phyloP scores from a whole-genome alignment of 2,329 filamentous ascomycete species.

The Zymoseptoria ardabiliae region DNA sequence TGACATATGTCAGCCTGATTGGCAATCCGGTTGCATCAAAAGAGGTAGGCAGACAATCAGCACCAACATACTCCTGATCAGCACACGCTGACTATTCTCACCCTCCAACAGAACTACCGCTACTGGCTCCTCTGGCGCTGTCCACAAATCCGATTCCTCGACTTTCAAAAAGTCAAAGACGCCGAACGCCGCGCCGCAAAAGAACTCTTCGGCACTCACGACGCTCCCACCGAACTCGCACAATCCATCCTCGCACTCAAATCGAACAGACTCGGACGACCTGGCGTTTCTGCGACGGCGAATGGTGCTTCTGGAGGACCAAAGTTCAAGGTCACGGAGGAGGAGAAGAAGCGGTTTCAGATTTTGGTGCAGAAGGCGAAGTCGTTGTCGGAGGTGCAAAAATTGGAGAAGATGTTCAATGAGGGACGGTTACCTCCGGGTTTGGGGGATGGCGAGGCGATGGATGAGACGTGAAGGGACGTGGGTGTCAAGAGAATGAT shows the following conservation, averaged over 20 bases:
- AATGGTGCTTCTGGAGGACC: slow-evolving; percentile 39
- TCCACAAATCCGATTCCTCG: slow-evolving; percentile 78
- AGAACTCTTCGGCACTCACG: slow-evolving; percentile 71
- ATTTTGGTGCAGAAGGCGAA: slow-evolving; percentile 82
- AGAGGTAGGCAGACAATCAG: slow-evolving; percentile 59
- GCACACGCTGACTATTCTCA: slow-evolving; percentile 1
- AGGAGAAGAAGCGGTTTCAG: slow-evolving; percentile 78
- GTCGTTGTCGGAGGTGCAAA: slow-evolving; percentile 81
- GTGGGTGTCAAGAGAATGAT: background rate
- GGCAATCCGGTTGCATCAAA: slow-evolving; percentile 90
- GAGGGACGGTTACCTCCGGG: slow-evolving; percentile 70
- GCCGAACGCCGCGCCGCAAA: slow-evolving; percentile 68
- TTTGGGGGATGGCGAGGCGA: slow-evolving; percentile 22
- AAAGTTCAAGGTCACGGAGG: slow-evolving; percentile 59
- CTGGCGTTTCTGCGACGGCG: slow-evolving; percentile 48
- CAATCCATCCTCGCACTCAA: slow-evolving; percentile 79
- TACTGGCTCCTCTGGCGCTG: slow-evolving; percentile 86
- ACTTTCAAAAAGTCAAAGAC: slow-evolving; percentile 86
- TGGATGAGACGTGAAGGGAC: slow-evolving; percentile 28
- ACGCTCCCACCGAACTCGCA: slow-evolving; percentile 70
- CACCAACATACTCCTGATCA: background rate
- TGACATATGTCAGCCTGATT: slow-evolving; percentile 73
- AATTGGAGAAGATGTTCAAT: slow-evolving; percentile 82
- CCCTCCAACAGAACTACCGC: slow-evolving; percentile 67
- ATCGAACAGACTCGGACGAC: slow-evolving; percentile 45